Evolutionary conservation across 2,329 filamentous ascomycete genomes (phyloP).

Genomic region (Paecilomyces variotii): DNA sequence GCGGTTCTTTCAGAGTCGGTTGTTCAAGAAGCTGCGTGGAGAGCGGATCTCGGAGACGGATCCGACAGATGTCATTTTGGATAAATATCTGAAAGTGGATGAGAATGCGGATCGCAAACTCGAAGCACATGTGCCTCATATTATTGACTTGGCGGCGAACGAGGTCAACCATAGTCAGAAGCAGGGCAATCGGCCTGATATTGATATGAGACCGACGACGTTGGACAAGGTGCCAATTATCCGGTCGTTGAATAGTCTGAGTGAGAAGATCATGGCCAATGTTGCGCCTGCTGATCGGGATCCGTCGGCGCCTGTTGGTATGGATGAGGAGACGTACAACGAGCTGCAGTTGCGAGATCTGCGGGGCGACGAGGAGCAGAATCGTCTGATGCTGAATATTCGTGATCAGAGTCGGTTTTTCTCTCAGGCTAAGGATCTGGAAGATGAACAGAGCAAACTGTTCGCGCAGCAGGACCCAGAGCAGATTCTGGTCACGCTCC

Average conservation of each 20-base stretch:
- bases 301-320: constrained; percentile 55
- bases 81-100: constrained; percentile 72
- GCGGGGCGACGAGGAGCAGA: constrained; percentile 62
- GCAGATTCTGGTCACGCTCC: constrained; percentile 58
- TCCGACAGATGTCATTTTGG: constrained; percentile 67
- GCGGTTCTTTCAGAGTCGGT: constrained; percentile 80
- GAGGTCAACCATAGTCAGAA: constrained; percentile 88
- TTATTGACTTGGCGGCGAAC: constrained; percentile 88
- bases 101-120: constrained; percentile 46
- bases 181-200: constrained; percentile 77
- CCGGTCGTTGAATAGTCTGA: constrained; percentile 78
- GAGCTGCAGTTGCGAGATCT: constrained; percentile 74
- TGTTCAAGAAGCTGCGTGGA: constrained; percentile 86
- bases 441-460: constrained; percentile 42
- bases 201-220: constrained; percentile 75
- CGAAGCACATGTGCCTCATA: constrained; percentile 66
- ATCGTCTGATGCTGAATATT: constrained; percentile 75
- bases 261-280: constrained; percentile 86
- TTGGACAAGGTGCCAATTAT: constrained; percentile 79
- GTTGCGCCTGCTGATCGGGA: constrained; percentile 72
- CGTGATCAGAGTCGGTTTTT: constrained; percentile 83
- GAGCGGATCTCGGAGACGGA: constrained; percentile 77
- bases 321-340: constrained; percentile 66
- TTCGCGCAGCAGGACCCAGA: constrained; percentile 64
- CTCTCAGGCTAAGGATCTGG: constrained; percentile 40